Conservation (phyloP, 139 green algal species). For the Astrephomene gubernaculifera region DNA sequence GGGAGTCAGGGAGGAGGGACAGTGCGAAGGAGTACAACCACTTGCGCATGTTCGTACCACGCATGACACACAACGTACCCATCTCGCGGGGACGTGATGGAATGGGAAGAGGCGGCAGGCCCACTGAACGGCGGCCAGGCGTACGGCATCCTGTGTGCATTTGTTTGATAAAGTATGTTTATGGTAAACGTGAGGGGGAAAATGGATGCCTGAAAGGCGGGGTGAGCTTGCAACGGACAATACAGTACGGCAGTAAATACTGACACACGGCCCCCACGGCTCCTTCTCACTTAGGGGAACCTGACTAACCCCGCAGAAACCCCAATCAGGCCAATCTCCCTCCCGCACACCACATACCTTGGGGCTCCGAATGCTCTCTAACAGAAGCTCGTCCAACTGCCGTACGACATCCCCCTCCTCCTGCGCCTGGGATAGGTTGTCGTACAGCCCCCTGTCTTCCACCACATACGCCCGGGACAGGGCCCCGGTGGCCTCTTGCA, state of each 20-base stretch:
- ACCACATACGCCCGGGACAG: slow-evolving; percentile 67
- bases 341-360: too few species aligned
- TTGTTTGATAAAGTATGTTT: neutral
- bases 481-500: slow-evolving; percentile 76
- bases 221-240: too few species aligned
- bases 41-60: too few species aligned
- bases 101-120: slow-evolving; percentile 81
- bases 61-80: slow-evolving; percentile 6
- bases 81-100: slow-evolving; percentile 60
- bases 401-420: slow-evolving; percentile 29
- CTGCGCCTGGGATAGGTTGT: neutral
- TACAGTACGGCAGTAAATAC: too few species aligned
- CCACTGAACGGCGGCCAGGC: slow-evolving; percentile 87
- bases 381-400: slow-evolving; percentile 67
- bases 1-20: too few species aligned
- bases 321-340: too few species aligned
- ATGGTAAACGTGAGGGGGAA: neutral
- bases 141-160: slow-evolving; percentile 57
- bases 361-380: slow-evolving; percentile 58
- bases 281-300: too few species aligned
- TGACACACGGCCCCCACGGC: too few species aligned
- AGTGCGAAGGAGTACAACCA: too few species aligned
- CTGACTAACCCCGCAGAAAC: too few species aligned
- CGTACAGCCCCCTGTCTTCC: neutral
- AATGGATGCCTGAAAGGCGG: too few species aligned